Conservation (phyloP, 2,329 filamentous ascomycete genomes). For the Chrysosporium keratinophilum region DNA sequence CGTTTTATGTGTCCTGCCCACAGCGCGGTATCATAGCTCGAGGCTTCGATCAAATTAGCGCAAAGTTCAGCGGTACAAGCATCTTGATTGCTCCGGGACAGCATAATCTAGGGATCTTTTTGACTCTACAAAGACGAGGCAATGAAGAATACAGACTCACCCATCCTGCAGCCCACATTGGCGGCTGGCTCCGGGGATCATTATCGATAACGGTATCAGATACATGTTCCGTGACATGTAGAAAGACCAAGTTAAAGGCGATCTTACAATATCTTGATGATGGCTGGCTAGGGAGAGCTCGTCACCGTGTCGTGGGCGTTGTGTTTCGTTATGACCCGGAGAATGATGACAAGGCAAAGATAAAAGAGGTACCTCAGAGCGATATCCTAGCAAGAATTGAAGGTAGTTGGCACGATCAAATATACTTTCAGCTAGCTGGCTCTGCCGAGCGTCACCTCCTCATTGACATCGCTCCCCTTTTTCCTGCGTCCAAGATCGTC, state of each 20-base stretch:
- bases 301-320: slow-evolving; percentile 84
- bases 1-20: slow-evolving; percentile 86
- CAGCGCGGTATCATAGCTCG: slow-evolving; percentile 78
- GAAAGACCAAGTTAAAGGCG: slow-evolving; percentile 80
- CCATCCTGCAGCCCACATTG: slow-evolving; percentile 85
- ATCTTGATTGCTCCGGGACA: slow-evolving; percentile 83
- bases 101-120: slow-evolving; percentile 92
- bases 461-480: slow-evolving; percentile 77
- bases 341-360: slow-evolving; percentile 66
- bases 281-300: slow-evolving; percentile 82
- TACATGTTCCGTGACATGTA: slow-evolving; percentile 75
- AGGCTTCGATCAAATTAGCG: slow-evolving; percentile 91
- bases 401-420: slow-evolving; percentile 71
- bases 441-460: slow-evolving; percentile 54
- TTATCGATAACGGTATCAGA: slow-evolving; percentile 85
- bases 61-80: slow-evolving; percentile 94
- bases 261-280: slow-evolving; percentile 91
- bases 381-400: slow-evolving; percentile 73
- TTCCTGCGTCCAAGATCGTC: slow-evolving; percentile 64
- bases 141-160: slow-evolving; percentile 91
- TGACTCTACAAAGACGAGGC: slow-evolving; percentile 66
- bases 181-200: slow-evolving; percentile 76
- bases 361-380: slow-evolving; percentile 77
- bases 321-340: slow-evolving; percentile 83
- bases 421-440: slow-evolving; percentile 48